Evolutionary conservation across 108 stramenopile species (phyloP).

Genomic region (Cyclotella atomus): DNA sequence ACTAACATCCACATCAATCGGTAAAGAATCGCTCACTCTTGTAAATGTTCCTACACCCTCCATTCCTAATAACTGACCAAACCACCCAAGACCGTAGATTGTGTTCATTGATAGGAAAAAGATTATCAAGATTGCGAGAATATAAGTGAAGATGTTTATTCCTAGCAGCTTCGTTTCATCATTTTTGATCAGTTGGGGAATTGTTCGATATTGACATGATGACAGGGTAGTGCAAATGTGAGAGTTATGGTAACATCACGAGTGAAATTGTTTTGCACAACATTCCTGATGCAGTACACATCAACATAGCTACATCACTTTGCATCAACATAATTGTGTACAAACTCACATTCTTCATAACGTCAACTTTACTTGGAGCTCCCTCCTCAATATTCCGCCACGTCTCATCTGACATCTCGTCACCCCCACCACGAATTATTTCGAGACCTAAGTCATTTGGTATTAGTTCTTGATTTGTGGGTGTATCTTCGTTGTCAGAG

Average conservation of each 20-base stretch:
- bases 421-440: not conserved
- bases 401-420: slow-evolving; percentile 38
- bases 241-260: not conserved
- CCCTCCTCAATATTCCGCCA: slow-evolving; percentile 63
- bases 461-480: not conserved
- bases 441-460: slow-evolving; percentile 11
- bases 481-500: not conserved
- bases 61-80: slow-evolving; percentile 68
- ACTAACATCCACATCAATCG: slow-evolving; percentile 59
- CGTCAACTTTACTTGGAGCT: slow-evolving; percentile 58
- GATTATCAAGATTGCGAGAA: slow-evolving; percentile 61
- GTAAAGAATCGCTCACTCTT: slow-evolving; percentile 67
- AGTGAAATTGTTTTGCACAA: not conserved
- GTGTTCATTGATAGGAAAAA: slow-evolving; percentile 74
- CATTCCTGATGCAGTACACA: not conserved
- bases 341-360: slow-evolving; percentile 69
- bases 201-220: too few species aligned
- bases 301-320: not conserved
- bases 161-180: slow-evolving; percentile 60
- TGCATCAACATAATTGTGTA: not conserved
- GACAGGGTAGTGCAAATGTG: too few species aligned
- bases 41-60: slow-evolving; percentile 70
- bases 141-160: slow-evolving; percentile 80
- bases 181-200: not conserved
- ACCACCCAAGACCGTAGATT: slow-evolving; percentile 78